These are phyloP conservation scores for Wallacemonas collosoma DNA, from an alignment of 208 protist species.

Conservation along the genomic window DNA sequence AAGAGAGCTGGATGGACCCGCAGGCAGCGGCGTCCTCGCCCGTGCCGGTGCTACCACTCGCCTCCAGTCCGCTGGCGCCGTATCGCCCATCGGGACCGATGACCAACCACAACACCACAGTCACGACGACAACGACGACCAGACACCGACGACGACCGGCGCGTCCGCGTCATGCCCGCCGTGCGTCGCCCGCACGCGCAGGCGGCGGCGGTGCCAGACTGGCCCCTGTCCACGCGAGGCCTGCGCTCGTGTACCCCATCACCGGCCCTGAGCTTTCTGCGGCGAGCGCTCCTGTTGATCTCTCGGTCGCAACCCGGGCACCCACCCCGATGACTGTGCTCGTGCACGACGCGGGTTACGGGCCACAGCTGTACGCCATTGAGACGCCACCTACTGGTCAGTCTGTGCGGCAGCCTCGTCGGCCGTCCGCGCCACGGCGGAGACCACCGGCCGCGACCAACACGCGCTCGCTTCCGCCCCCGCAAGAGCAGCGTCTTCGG, in stretches of 20 bases:
- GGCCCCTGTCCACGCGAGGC: slow-evolving; percentile 1
- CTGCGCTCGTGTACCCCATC: slow-evolving; percentile 2
- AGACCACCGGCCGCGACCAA: background rate
- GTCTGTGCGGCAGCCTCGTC: background rate
- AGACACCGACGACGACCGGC: no score
- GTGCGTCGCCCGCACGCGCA: background rate
- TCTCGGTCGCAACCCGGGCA: background rate
- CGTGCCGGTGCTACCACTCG: background rate
- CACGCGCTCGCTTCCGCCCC: background rate
- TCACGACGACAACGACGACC: background rate
- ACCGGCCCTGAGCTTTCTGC: background rate
- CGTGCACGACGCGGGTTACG: background rate
- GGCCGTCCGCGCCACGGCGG: background rate
- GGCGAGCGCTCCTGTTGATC: background rate
- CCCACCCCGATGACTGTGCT: background rate
- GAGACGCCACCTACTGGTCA: background rate
- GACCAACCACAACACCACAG: background rate
- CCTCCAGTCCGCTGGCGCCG: no score
- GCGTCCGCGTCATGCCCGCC: background rate
- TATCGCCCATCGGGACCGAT: background rate
- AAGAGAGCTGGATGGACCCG: background rate
- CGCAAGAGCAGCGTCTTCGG: background rate
- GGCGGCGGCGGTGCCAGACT: background rate
- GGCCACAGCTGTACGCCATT: background rate
- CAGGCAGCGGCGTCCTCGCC: background rate